Evolutionary conservation across 192 early-diverging fungal species (phyloP).

Genomic region (Entophlyctis helioformis): DNA sequence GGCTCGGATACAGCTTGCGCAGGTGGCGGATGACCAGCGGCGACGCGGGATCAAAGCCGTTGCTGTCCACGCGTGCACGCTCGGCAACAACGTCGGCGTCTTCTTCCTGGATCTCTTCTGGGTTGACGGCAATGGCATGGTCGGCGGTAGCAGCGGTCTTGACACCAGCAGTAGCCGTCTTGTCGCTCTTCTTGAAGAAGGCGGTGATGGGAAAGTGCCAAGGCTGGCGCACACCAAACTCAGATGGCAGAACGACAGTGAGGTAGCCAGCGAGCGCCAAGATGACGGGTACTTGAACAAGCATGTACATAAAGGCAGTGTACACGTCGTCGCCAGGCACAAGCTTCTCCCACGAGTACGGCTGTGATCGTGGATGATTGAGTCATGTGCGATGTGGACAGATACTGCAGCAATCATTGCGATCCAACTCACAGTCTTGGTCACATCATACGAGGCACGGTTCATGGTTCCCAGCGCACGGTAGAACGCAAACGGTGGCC

Average conservation of each 20-base stretch:
- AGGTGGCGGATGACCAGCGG: constrained; percentile 47
- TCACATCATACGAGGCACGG: constrained; percentile 17
- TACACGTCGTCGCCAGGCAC: constrained; percentile 29
- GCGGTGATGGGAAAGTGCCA: constrained; percentile 38
- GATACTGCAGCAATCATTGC: background rate
- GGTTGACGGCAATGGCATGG: background rate
- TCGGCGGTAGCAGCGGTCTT: no score
- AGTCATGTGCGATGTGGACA: background rate
- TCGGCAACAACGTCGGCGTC: constrained; percentile 54
- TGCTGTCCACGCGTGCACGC: constrained; percentile 28
- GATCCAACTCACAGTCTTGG: background rate
- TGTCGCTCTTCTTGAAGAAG: constrained; percentile 26
- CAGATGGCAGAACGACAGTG: constrained; percentile 40
- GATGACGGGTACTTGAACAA: constrained; percentile 22
- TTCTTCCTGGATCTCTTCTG: constrained; percentile 8
- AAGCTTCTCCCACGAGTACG: constrained; percentile 42
- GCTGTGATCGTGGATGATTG: constrained; percentile 1
- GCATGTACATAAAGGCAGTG: constrained; percentile 29
- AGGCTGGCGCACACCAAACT: constrained; percentile 49
- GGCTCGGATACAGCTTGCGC: constrained; percentile 44
- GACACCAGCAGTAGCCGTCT: background rate
- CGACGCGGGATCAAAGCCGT: constrained; percentile 16
- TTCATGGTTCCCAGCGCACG: constrained; percentile 40
- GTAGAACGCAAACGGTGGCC: constrained; percentile 70
- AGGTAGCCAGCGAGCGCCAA: constrained; percentile 28